Percentiles rank a stretch among this genome's conserved stretches.
Conservation (phyloP, 2,329 filamentous ascomycete genomes). For the Sordariomycetes sp. region DNA sequence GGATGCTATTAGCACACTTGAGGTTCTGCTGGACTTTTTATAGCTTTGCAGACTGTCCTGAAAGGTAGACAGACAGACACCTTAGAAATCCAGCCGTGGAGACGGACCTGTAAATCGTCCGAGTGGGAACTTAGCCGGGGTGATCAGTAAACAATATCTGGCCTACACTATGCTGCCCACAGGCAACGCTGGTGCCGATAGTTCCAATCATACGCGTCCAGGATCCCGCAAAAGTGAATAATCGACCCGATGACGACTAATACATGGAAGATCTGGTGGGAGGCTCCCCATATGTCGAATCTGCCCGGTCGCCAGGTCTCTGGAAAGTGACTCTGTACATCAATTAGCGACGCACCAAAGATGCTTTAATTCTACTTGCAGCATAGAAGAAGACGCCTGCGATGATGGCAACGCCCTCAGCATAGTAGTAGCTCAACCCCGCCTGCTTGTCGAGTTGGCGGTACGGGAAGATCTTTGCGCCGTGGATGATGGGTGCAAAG, state of each 20-base stretch:
- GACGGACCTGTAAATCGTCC: too few species aligned
- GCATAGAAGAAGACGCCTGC: conserved; percentile 26
- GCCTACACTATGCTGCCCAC: not conserved
- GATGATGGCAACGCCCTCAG: conserved; percentile 26
- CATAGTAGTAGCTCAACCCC: conserved; percentile 28
- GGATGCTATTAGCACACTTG: too few species aligned
- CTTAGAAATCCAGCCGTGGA: too few species aligned
- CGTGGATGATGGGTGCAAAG: conserved; percentile 28
- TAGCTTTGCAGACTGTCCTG: too few species aligned
- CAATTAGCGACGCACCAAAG: too few species aligned
- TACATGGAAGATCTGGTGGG: conserved; percentile 35
- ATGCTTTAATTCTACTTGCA: conserved; percentile 16
- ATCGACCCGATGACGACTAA: conserved; percentile 28
- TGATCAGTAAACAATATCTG: not conserved
- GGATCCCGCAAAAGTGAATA: conserved; percentile 26
- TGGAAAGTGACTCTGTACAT: conserved; percentile 26
- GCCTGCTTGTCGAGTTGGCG: conserved; percentile 26
- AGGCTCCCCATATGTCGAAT: conserved; percentile 33
- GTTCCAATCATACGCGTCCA: conserved; percentile 14
- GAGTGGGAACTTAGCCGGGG: too few species aligned
- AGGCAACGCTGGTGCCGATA: conserved; percentile 3
- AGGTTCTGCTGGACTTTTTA: too few species aligned
- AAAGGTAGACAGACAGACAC: too few species aligned
- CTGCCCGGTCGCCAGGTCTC: conserved; percentile 27
- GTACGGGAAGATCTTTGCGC: conserved; percentile 24